Percentiles rank a stretch among this genome's conserved stretches.
Conservation (phyloP, 2,329 filamentous ascomycete species). For the Talaromyces sp. region DNA sequence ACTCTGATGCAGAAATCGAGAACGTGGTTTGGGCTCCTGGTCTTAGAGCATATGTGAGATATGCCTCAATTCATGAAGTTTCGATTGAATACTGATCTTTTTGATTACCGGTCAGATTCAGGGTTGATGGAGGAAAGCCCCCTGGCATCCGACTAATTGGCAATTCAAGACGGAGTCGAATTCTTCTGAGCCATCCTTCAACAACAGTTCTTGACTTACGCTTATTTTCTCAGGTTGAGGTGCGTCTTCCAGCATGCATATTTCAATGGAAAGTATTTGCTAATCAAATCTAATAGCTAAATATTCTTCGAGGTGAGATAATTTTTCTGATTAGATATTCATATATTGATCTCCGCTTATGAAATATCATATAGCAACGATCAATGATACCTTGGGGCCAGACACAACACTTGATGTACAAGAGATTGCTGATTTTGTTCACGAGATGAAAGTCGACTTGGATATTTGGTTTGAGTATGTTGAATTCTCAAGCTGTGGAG, state of each 20-base stretch:
- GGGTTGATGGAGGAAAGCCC: slow-evolving; percentile 50
- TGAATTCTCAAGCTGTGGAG: not conserved
- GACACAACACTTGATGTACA: slow-evolving; percentile 32
- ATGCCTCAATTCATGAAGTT: not conserved
- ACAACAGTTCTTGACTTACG: slow-evolving; percentile 55
- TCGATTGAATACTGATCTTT: not conserved
- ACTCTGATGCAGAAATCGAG: slow-evolving; percentile 48
- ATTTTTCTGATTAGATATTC: not conserved
- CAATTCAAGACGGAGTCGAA: slow-evolving; percentile 48
- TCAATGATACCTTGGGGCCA: slow-evolving; percentile 39
- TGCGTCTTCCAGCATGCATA: slow-evolving; percentile 12
- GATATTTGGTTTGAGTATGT: slow-evolving; percentile 53
- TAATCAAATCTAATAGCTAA: slow-evolving; percentile 36
- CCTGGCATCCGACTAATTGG: slow-evolving; percentile 43
- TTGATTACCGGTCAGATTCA: slow-evolving; percentile 29
- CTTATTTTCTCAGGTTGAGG: slow-evolving; percentile 56
- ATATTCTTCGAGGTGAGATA: slow-evolving; percentile 41
- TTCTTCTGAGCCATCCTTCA: slow-evolving; percentile 47
- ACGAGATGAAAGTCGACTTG: slow-evolving; percentile 52
- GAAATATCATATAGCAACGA: slow-evolving; percentile 30
- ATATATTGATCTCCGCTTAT: slow-evolving; percentile 3
- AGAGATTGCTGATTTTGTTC: slow-evolving; percentile 45
- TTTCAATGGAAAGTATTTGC: not conserved
- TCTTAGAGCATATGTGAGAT: slow-evolving; percentile 53
- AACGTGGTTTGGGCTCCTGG: slow-evolving; percentile 57